phyloP scores from a whole-genome alignment of 345 rosid genomes.

The Gossypium thurberi region DNA sequence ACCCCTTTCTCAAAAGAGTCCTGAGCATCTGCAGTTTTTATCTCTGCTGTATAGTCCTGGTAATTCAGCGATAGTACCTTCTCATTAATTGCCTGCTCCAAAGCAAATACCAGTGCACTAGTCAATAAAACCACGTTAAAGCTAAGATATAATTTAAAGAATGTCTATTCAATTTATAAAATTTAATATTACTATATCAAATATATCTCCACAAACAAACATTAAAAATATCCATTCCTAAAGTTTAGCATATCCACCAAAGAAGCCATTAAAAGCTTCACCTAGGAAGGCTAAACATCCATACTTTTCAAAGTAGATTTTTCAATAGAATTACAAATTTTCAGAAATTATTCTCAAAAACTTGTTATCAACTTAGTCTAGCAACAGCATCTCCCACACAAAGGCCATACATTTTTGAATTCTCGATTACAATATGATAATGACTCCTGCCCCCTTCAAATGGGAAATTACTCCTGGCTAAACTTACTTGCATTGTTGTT shows the following conservation, averaged over 20 bases:
- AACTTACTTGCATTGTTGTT: slow-evolving; percentile 51
- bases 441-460: too few species aligned
- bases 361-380: neutral
- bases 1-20: slow-evolving; percentile 54
- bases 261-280: neutral
- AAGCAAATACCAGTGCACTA: neutral
- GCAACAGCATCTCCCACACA: neutral
- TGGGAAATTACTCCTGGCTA: neutral
- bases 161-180: neutral
- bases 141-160: neutral
- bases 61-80: slow-evolving; percentile 38
- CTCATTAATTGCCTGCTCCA: slow-evolving; percentile 40
- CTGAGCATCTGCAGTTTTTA: slow-evolving; percentile 65
- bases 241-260: neutral
- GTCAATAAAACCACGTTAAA: neutral
- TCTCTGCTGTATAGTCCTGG: slow-evolving; percentile 47
- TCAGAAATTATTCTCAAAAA: neutral
- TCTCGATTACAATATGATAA: neutral
- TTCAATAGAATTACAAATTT: neutral
- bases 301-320: neutral
- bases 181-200: neutral
- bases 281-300: neutral
- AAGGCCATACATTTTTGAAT: neutral
- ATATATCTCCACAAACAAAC: neutral
- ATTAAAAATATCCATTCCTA: neutral